These are phyloP conservation scores for Canna indica DNA, from an alignment of 176 grass and related monocot genomes.

Conservation along the genomic window DNA sequence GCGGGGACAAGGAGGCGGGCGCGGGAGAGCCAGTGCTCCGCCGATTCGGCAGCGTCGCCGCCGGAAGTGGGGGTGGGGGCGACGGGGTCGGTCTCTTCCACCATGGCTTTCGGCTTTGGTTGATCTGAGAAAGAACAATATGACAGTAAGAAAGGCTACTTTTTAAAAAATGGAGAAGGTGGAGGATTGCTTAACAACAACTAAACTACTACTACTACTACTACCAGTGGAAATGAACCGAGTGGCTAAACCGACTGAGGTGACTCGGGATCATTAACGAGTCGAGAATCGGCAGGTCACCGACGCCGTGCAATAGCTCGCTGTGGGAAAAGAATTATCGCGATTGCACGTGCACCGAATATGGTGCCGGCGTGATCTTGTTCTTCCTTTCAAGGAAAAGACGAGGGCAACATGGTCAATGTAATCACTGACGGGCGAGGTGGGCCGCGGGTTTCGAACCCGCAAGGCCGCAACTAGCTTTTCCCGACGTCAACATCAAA, in stretches of 20 bases:
- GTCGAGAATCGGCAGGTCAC: background rate
- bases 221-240: background rate
- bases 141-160: background rate
- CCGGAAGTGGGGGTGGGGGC: background rate
- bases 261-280: background rate
- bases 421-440: background rate
- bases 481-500: background rate
- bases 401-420: background rate
- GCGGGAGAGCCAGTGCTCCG: slow-evolving; percentile 5
- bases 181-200: background rate
- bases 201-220: no score
- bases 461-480: background rate
- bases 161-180: background rate
- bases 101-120: background rate
- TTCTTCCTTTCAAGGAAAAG: background rate
- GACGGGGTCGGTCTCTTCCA: background rate
- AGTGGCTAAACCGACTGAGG: background rate
- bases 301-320: background rate
- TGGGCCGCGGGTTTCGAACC: background rate
- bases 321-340: background rate
- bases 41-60: background rate
- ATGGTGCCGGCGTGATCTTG: background rate
- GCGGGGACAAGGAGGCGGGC: background rate
- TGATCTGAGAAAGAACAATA: background rate
- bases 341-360: background rate